A percentile compares a stretch with the other conserved stretches of the same genome.
These are phyloP conservation scores for Thamnidium elegans DNA, from an alignment of 192 early-diverging fungal genomes.

Conservation along the genomic window DNA sequence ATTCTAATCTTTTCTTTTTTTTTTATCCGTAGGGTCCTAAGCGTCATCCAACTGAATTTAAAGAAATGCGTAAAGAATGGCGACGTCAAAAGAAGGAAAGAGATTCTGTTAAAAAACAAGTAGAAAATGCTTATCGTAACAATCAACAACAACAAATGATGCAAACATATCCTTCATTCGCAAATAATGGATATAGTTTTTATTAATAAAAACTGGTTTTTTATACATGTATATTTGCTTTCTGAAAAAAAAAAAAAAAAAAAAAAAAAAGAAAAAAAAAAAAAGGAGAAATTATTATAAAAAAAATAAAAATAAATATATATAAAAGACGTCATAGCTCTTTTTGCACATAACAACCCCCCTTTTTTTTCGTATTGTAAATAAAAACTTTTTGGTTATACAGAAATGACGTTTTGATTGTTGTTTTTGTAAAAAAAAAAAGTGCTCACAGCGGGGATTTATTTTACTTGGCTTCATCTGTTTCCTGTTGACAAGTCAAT, in stretches of 20 bases:
- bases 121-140: slow-evolving; percentile 7
- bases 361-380: neutral
- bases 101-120: slow-evolving; percentile 20
- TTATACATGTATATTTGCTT: neutral
- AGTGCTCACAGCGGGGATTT: too few species aligned
- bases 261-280: neutral
- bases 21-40: slow-evolving; percentile 42
- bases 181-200: too few species aligned
- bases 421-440: slow-evolving; percentile 13
- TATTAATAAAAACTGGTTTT: too few species aligned
- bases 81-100: slow-evolving; percentile 50
- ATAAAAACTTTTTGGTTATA: neutral
- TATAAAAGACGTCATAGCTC: neutral
- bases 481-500: too few species aligned
- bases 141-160: neutral
- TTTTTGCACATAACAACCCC: neutral
- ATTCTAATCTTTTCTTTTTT: neutral
- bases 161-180: too few species aligned
- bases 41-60: slow-evolving; percentile 54
- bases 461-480: too few species aligned
- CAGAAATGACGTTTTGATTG: neutral
- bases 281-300: neutral
- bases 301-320: too few species aligned
- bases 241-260: neutral
- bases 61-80: slow-evolving; percentile 57